A percentile compares a stretch with the other conserved stretches of the same genome.
These are phyloP conservation scores for Fusarium nematophilum DNA, from an alignment of 2,329 filamentous ascomycete genomes.

Conservation along the genomic window DNA sequence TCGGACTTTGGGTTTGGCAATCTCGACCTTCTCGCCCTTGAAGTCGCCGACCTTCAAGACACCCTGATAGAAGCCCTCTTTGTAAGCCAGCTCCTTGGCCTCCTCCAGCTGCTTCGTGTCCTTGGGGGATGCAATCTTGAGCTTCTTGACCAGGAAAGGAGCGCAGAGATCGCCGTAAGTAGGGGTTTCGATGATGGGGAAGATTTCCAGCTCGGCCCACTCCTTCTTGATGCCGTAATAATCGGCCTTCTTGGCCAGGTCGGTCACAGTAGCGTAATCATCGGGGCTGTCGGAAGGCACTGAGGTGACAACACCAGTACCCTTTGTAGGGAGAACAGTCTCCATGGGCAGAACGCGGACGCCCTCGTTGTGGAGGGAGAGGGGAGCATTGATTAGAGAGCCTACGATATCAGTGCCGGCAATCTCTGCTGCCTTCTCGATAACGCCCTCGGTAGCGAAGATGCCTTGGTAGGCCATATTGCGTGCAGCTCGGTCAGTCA, in stretches of 20 bases:
- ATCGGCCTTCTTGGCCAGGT: conserved; percentile 93
- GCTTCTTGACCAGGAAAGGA: conserved; percentile 83
- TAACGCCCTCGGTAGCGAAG: conserved; percentile 80
- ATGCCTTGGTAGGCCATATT: conserved; percentile 97
- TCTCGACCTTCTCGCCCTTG: conserved; percentile 86
- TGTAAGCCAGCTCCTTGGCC: conserved; percentile 96
- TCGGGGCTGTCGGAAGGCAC: conserved; percentile 95
- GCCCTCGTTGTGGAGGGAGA: conserved; percentile 85
- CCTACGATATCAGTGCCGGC: conserved; percentile 85
- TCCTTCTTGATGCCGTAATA: conserved; percentile 97
- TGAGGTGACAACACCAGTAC: conserved; percentile 94
- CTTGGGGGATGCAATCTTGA: conserved; percentile 98
- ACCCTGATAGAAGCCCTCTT: conserved; percentile 97
- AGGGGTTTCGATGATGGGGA: conserved; percentile 90
- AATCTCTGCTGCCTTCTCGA: conserved; percentile 80
- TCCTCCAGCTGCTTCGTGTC: conserved; percentile 89
- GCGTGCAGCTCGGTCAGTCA: conserved; percentile 85
- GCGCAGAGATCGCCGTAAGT: conserved; percentile 88
- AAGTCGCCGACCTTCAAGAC: conserved; percentile 89
- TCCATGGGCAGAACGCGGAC: conserved; percentile 97
- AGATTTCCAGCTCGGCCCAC: conserved; percentile 91
- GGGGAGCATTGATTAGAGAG: conserved; percentile 87
- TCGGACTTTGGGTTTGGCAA: conserved; percentile 86
- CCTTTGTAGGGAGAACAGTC: conserved; percentile 89
- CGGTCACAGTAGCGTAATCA: conserved; percentile 89